Conservation (phyloP, 306 rosid species). For the Bauhinia variegata region DNA sequence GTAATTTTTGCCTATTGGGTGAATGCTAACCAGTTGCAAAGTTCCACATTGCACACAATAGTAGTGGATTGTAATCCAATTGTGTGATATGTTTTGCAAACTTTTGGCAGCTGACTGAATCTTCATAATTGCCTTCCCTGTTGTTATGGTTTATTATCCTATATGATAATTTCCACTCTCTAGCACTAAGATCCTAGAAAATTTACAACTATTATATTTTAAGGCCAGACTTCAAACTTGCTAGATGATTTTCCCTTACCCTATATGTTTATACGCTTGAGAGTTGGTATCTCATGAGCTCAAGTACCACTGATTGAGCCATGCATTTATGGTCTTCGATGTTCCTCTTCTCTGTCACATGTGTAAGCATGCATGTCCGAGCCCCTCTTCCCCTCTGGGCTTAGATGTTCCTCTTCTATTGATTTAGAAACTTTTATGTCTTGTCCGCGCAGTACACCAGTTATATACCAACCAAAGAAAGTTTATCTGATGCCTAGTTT, state of each 20-base stretch:
- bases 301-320: constrained; percentile 17
- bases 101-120: too few relatives aligned
- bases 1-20: background rate
- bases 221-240: background rate
- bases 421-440: too few relatives aligned
- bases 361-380: constrained; percentile 2
- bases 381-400: constrained; percentile 12
- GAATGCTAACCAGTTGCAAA: too few relatives aligned
- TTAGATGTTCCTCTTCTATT: too few relatives aligned
- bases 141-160: background rate
- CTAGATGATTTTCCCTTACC: constrained; percentile 7
- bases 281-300: background rate
- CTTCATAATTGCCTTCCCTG: too few relatives aligned
- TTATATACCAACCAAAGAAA: too few relatives aligned
- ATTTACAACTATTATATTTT: background rate
- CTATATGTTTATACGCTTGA: background rate
- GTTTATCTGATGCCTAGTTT: constrained; percentile 2
- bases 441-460: too few relatives aligned
- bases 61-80: too few relatives aligned
- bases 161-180: constrained; percentile 21
- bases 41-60: too few relatives aligned
- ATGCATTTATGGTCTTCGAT: background rate
- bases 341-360: background rate
- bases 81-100: too few relatives aligned
- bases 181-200: constrained; percentile 7